Base-by-base conservation (phyloP, 495 filamentous ascomycete genomes). In the Aspergillus taichungensis region DNA sequence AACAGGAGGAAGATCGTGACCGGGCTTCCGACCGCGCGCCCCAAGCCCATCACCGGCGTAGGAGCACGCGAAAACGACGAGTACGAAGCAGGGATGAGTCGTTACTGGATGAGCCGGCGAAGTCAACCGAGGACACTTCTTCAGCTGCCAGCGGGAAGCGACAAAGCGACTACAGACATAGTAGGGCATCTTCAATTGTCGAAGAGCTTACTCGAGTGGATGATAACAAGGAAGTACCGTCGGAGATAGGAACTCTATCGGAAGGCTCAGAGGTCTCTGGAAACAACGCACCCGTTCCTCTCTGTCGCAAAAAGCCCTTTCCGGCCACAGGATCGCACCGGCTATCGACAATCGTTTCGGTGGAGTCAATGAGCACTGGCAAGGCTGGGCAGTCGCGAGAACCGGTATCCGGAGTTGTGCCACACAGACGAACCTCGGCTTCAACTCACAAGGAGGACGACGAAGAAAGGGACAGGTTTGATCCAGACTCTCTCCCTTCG, bases 321-420 rank as follows among this genome's bases (percentile, higher is more conserved):
- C 83, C 85, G 1, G 79, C 70, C 11, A 84, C 76, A 11, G 80
- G 81, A 6, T 53, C 66, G n/a, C 77, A 85, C 52, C 75, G 77
- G 46, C 63, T 88, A 24, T 87, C 85, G n/a, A 88, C 84, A 0
- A 88, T 87, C 42, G 69, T 74, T 7, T 85, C 85, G 43, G 65
- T 72, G 8, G 82, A 83, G 47, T 78, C 78, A 3, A 70, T 79
- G 53, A 78, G 66, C 44, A 71, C 70, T 13, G 47, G 57, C 33
- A 66, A 57, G 6, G 74, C 80, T 40, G 36, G 45, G 18, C 34
- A 34, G 40, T 28, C 44, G 3, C 34, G 51, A 37, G 29, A 29
- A 14, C 34, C 42, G 34, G 41, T n/a, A 8, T 47, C 53, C 7
- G 40, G 35, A 13, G 30, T 50, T 1, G 11, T 43, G 0, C 47